Evolutionary conservation across 495 filamentous ascomycete genomes (phyloP).

Genomic region (Aspergillus nidulans): DNA sequence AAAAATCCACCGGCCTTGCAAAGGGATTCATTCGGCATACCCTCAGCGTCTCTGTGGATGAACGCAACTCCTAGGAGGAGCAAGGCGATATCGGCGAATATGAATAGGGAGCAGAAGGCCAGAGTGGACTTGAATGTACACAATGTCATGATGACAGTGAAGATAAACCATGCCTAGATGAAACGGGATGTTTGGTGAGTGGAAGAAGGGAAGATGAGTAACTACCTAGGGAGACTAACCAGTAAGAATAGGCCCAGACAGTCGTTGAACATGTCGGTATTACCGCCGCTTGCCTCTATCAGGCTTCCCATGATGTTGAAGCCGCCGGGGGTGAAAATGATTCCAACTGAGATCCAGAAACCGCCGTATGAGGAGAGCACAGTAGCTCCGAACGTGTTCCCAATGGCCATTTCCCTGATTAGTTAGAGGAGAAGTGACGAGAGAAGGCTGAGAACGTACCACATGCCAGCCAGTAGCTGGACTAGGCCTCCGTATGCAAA

Average conservation of each 20-base stretch:
- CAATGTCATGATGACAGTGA: conserved; percentile 74
- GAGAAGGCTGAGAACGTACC: conserved; percentile 53
- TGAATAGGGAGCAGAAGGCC: conserved; percentile 87
- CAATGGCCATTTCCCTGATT: conserved; percentile 88
- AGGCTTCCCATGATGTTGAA: conserved; percentile 50
- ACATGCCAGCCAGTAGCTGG: conserved; percentile 88
- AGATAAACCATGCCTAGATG: conserved; percentile 82
- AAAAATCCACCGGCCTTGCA: conserved; percentile 76
- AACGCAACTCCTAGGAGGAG: conserved; percentile 70
- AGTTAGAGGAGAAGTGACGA: neutral
- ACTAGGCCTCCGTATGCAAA: conserved; percentile 74
- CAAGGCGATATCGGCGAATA: conserved; percentile 79
- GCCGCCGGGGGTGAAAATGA: conserved; percentile 73
- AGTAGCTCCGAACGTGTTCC: conserved; percentile 94
- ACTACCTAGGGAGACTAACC: conserved; percentile 31
- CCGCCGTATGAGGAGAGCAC: conserved; percentile 89
- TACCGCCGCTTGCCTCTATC: conserved; percentile 37
- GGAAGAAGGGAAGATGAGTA: neutral
- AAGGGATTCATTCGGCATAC: conserved; percentile 41
- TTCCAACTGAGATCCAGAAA: conserved; percentile 86
- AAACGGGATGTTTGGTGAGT: neutral
- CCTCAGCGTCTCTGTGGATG: conserved; percentile 41
- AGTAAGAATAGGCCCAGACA: conserved; percentile 75
- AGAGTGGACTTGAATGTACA: conserved; percentile 86
- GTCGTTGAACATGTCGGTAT: conserved; percentile 49